Percentiles rank a stretch among this genome's conserved stretches.
phyloP scores from a whole-genome alignment of 108 stramenopile species.

The Pseudonitzschia delicatissima region DNA sequence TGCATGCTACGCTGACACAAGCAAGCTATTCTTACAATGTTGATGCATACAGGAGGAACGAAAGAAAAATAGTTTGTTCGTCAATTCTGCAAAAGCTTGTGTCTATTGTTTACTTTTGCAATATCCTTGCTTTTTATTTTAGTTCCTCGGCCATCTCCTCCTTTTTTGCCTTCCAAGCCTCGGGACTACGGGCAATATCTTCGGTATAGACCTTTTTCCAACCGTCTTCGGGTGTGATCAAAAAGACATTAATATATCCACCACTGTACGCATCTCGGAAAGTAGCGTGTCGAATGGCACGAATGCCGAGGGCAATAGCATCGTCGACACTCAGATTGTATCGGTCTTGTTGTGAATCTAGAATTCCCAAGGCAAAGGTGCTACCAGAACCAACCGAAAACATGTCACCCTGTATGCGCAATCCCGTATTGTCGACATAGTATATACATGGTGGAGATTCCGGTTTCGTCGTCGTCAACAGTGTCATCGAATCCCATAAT shows the following conservation, averaged over 20 bases:
- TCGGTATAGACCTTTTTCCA: constrained; percentile 81
- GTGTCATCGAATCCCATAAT: constrained; percentile 75
- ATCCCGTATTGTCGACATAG: constrained; percentile 82
- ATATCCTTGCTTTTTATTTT: too few relatives aligned
- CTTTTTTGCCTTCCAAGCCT: constrained; percentile 9
- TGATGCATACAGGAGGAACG: too few relatives aligned
- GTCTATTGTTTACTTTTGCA: too few relatives aligned
- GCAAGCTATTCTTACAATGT: too few relatives aligned
- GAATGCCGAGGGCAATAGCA: constrained; percentile 79
- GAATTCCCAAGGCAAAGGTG: constrained; percentile 85
- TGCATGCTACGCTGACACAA: too few relatives aligned
- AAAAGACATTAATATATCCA: constrained; percentile 84
- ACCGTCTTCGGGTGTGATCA: constrained; percentile 64
- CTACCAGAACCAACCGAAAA: constrained; percentile 85
- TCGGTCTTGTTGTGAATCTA: constrained; percentile 60
- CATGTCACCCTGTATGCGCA: constrained; percentile 76
- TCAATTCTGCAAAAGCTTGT: too few relatives aligned
- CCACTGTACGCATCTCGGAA: constrained; percentile 84
- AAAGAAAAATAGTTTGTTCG: too few relatives aligned
- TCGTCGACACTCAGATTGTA: constrained; percentile 71
- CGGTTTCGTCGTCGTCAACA: not conserved
- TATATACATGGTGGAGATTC: constrained; percentile 51
- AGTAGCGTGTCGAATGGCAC: constrained; percentile 87
- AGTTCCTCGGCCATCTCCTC: too few relatives aligned
- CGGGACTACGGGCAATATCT: constrained; percentile 62